Evolutionary conservation across 2,329 filamentous ascomycete genomes (phyloP).

Genomic region (Epichloe elymi): DNA sequence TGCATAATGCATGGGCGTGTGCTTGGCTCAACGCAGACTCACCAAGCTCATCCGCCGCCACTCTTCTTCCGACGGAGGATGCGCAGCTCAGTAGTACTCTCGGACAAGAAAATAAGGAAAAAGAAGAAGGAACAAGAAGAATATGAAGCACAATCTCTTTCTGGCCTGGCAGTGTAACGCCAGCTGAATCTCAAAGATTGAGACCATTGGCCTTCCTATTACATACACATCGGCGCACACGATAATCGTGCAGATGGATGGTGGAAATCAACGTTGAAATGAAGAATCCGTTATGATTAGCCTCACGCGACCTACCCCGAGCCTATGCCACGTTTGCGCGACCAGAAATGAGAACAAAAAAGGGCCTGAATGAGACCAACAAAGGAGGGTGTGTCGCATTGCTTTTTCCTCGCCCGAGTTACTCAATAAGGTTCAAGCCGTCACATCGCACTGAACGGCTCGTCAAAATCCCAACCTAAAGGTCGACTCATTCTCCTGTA

Average conservation of each 20-base stretch:
- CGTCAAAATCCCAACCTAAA: neutral
- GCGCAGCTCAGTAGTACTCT: neutral
- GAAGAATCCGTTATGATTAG: too few relatives aligned
- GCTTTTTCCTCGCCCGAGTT: neutral
- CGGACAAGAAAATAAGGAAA: too few relatives aligned
- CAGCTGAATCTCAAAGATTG: neutral
- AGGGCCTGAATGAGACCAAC: neutral
- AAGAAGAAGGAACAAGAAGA: too few relatives aligned
- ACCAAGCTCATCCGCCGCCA: neutral
- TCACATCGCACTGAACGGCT: neutral
- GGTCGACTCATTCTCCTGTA: too few relatives aligned
- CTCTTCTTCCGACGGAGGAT: neutral
- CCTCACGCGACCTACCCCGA: too few relatives aligned
- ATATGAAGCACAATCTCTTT: neutral
- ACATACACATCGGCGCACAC: neutral
- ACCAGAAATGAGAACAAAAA: neutral
- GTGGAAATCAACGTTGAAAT: too few relatives aligned
- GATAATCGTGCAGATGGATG: neutral
- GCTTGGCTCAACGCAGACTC: too few relatives aligned
- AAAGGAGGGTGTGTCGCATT: neutral
- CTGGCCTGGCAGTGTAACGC: neutral
- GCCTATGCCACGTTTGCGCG: too few relatives aligned
- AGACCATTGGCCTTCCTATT: neutral
- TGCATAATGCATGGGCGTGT: too few relatives aligned
- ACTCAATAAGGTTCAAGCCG: neutral